Percentiles rank a stretch among this genome's conserved stretches.
Evolutionary conservation across 2,329 filamentous ascomycete genomes (phyloP).

Genomic region (Arachnomyces sp.): DNA sequence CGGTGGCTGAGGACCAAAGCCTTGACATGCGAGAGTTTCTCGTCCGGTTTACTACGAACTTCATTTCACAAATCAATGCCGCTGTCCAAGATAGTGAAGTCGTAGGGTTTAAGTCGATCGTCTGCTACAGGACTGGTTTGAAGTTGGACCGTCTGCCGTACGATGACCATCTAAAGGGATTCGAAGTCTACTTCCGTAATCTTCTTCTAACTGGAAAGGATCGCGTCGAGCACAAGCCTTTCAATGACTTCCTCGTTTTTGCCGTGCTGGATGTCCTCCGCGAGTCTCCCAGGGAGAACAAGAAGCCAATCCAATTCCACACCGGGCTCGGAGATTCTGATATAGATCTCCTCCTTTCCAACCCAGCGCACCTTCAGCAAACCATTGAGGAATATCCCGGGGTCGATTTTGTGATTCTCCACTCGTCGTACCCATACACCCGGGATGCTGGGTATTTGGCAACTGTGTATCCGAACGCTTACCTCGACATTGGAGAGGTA

Average conservation of each 20-base stretch:
- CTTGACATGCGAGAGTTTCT: too few species aligned
- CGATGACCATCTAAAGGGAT: slow-evolving; percentile 24
- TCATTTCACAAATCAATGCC: slow-evolving; percentile 39
- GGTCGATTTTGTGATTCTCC: slow-evolving; percentile 68
- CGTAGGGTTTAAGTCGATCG: slow-evolving; percentile 72
- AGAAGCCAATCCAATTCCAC: slow-evolving; percentile 74
- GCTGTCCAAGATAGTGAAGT: slow-evolving; percentile 59
- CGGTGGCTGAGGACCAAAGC: too few species aligned
- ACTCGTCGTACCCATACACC: slow-evolving; percentile 74
- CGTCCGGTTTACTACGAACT: too few species aligned
- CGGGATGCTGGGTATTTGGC: slow-evolving; percentile 72
- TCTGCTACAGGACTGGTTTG: slow-evolving; percentile 72
- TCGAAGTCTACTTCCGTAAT: slow-evolving; percentile 22
- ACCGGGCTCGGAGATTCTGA: slow-evolving; percentile 76
- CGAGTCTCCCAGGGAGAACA: slow-evolving; percentile 26
- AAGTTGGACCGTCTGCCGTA: slow-evolving; percentile 48
- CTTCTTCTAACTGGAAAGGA: slow-evolving; percentile 22
- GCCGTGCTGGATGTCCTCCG: slow-evolving; percentile 52
- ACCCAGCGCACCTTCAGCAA: slow-evolving; percentile 64
- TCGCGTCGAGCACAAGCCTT: slow-evolving; percentile 49
- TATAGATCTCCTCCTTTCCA: slow-evolving; percentile 59
- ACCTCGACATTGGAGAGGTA: slow-evolving; percentile 73
- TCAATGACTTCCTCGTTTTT: slow-evolving; percentile 65
- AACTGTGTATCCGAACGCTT: slow-evolving; percentile 67
- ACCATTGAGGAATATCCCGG: slow-evolving; percentile 62